Conservation (phyloP, 345 rosid genomes). For the Leavenworthia alabamica region DNA sequence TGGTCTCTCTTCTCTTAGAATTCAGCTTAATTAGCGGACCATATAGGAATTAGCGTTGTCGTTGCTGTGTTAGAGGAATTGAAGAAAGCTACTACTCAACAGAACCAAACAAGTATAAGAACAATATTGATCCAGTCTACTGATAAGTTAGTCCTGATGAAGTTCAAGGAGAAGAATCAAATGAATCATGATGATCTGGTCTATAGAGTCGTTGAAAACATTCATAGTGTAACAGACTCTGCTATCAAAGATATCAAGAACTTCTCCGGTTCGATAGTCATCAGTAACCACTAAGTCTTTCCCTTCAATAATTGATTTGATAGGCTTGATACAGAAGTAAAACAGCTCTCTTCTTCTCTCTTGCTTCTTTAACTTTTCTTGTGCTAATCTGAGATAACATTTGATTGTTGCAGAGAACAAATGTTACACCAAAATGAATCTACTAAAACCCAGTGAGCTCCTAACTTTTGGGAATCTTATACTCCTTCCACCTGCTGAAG, state of each 20-base stretch:
- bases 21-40: conserved; percentile 54
- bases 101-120: conserved; percentile 29
- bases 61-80: conserved; percentile 49
- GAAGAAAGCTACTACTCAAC: conserved; percentile 50
- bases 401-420: conserved; percentile 52
- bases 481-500: conserved; percentile 48
- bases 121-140: conserved; percentile 72
- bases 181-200: conserved; percentile 46
- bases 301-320: conserved; percentile 29
- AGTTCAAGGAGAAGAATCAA: conserved; percentile 43
- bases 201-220: conserved; percentile 48
- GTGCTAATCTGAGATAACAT: conserved; percentile 1
- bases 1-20: conserved; percentile 39
- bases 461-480: background rate
- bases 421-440: conserved; percentile 47
- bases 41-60: conserved; percentile 39
- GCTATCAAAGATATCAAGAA: conserved; percentile 53
- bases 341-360: background rate
- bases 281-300: conserved; percentile 50
- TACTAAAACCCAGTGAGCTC: conserved; percentile 42
- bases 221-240: conserved; percentile 37
- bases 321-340: conserved; percentile 59
- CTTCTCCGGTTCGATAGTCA: conserved; percentile 55
- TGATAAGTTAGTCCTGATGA: conserved; percentile 55
- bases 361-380: background rate